A percentile compares a stretch with the other conserved stretches of the same genome.
These are phyloP conservation scores for Phellinidium pouzarii DNA, from an alignment of 1,284 basidiomycete genomes.

Conservation along the genomic window DNA sequence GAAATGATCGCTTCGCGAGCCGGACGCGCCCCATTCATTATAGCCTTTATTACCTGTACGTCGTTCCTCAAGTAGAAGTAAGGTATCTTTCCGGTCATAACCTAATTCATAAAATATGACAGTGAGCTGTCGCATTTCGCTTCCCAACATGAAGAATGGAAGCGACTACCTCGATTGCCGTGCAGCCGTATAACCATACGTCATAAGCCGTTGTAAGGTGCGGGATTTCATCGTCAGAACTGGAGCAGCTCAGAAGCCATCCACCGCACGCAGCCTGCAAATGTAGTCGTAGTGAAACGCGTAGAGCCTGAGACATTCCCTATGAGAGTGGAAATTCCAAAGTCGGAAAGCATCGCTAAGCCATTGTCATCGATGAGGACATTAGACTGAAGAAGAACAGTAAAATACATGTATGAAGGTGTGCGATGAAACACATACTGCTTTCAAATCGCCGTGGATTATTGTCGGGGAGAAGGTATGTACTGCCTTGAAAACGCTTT, in stretches of 20 bases:
- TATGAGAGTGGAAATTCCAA: constrained; percentile 16
- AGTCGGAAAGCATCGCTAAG: constrained; percentile 15
- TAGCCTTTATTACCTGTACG: constrained; percentile 16
- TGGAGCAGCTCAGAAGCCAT: constrained; percentile 17
- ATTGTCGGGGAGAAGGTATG: constrained; percentile 17
- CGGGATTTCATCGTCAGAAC: neutral
- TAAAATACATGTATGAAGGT: neutral
- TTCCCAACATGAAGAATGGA: no score
- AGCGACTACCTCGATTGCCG: constrained; percentile 10
- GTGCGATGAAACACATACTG: constrained; percentile 2
- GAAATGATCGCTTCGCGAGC: constrained; percentile 4
- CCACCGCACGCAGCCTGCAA: constrained; percentile 16
- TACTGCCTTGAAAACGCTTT: neutral
- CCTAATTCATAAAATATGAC: neutral
- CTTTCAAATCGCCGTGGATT: constrained; percentile 18
- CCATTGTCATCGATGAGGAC: constrained; percentile 15
- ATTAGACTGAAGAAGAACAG: constrained; percentile 11
- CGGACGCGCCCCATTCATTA: constrained; percentile 11
- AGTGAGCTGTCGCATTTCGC: neutral
- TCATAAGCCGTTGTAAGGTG: constrained; percentile 12
- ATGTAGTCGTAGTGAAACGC: constrained; percentile 8
- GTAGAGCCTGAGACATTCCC: constrained; percentile 11
- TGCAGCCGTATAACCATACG: constrained; percentile 17
- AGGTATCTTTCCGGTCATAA: constrained; percentile 15
- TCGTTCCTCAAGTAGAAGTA: constrained; percentile 17